Conservation (phyloP, 345 rosid genomes). For the Heritiera littoralis region DNA sequence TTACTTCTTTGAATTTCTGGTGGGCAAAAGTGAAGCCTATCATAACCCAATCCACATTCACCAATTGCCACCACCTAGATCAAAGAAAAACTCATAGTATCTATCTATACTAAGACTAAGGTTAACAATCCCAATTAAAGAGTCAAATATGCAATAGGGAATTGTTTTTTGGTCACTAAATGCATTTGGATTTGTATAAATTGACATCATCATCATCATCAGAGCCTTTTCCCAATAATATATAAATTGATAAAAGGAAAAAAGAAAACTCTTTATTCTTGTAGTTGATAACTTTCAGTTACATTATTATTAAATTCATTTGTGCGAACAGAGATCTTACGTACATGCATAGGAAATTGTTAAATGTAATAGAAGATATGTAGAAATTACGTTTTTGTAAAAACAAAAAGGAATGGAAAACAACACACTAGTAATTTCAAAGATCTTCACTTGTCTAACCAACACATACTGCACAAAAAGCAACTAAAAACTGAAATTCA, state of each 20-base stretch:
- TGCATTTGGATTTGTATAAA: background rate
- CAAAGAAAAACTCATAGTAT: background rate
- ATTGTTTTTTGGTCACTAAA: background rate
- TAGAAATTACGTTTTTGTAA: background rate
- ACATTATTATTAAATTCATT: background rate
- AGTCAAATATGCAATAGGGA: background rate
- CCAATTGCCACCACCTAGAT: conserved; percentile 89
- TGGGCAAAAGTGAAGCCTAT: conserved; percentile 93
- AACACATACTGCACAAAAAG: background rate
- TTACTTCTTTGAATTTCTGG: conserved; percentile 76
- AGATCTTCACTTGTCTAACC: conserved; percentile 9
- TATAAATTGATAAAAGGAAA: background rate
- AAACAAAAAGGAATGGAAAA: background rate
- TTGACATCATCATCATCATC: background rate
- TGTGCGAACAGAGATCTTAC: background rate
- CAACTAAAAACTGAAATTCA: conserved; percentile 6
- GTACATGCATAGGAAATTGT: background rate
- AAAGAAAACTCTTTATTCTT: background rate
- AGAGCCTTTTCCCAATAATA: too few relatives aligned
- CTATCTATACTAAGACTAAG: background rate
- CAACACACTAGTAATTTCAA: background rate
- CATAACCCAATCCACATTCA: conserved; percentile 97
- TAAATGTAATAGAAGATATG: background rate
- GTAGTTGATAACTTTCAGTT: background rate
- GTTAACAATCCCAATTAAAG: conserved; percentile 5